A percentile compares a stretch with the other conserved stretches of the same genome.
Evolutionary conservation across 2,329 filamentous ascomycete genomes (phyloP).

Genomic region (Pseudocercospora fijiensis): DNA sequence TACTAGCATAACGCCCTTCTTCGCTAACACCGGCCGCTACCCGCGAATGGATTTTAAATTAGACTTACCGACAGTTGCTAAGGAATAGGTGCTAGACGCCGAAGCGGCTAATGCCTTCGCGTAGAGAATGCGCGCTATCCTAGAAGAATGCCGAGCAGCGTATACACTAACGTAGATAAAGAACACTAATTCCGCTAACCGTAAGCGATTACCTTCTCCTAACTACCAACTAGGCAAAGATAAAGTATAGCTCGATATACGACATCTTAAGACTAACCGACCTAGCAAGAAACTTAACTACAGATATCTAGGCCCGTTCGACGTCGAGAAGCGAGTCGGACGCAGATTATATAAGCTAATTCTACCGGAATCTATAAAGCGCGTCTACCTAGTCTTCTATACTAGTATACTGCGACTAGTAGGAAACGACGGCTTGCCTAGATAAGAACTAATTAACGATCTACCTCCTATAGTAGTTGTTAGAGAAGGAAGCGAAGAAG

Average conservation of each 20-base stretch:
- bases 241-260: background rate
- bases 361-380: background rate
- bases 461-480: background rate
- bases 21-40: background rate
- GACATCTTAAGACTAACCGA: background rate
- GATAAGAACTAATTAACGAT: background rate
- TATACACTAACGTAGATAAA: background rate
- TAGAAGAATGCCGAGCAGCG: background rate
- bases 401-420: background rate
- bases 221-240: background rate
- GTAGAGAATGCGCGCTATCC: background rate
- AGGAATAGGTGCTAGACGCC: background rate
- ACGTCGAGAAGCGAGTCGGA: background rate
- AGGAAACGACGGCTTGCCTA: background rate
- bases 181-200: background rate
- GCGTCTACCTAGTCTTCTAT: background rate
- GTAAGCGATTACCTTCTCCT: background rate
- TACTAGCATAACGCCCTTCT: slow-evolving; percentile 9
- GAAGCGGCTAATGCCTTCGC: background rate
- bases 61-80: background rate
- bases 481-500: background rate
- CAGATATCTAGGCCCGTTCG: background rate
- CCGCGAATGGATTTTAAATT: background rate
- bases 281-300: background rate
- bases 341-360: background rate